A percentile compares a stretch with the other conserved stretches of the same genome.
phyloP scores from a whole-genome alignment of 1,284 basidiomycete species.

The Cystodermella granulosa region DNA sequence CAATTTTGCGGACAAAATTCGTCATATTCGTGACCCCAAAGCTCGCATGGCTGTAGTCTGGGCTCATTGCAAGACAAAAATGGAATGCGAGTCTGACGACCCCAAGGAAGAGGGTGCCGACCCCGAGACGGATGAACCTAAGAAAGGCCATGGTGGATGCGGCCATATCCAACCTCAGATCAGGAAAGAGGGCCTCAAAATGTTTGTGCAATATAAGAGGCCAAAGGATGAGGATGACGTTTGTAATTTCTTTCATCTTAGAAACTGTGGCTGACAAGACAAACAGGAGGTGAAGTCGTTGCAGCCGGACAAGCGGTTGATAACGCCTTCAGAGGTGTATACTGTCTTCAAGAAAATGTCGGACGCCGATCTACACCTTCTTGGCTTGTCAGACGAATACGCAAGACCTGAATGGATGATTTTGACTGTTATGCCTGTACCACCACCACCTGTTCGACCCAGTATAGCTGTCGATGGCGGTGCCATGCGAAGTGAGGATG shows the following conservation, averaged over 20 bases:
- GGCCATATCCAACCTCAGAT: slow-evolving; percentile 89
- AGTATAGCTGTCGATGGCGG: slow-evolving; percentile 97
- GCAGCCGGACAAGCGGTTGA: slow-evolving; percentile 86
- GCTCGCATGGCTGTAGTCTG: slow-evolving; percentile 84
- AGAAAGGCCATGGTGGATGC: slow-evolving; percentile 92
- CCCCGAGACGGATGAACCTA: slow-evolving; percentile 65
- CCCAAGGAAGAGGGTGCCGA: slow-evolving; percentile 79
- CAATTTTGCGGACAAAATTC: slow-evolving; percentile 76
- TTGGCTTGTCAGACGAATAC: slow-evolving; percentile 93
- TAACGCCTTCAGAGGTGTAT: slow-evolving; percentile 87
- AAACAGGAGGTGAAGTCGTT: slow-evolving; percentile 72
- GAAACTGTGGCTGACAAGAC: slow-evolving; percentile 10
- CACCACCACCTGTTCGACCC: slow-evolving; percentile 95
- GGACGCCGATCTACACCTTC: slow-evolving; percentile 81
- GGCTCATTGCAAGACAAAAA: slow-evolving; percentile 81
- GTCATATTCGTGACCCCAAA: slow-evolving; percentile 83
- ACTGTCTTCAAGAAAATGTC: slow-evolving; percentile 92
- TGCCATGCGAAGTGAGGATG: slow-evolving; percentile 94
- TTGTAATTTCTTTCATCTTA: slow-evolving; percentile 28
- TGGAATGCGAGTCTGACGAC: slow-evolving; percentile 80
- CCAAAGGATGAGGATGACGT: slow-evolving; percentile 91
- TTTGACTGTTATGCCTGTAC: slow-evolving; percentile 93
- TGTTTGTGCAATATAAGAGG: slow-evolving; percentile 95
- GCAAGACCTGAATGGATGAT: slow-evolving; percentile 99
- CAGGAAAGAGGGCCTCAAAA: slow-evolving; percentile 91